Conservation (phyloP, 371 early-diverging fungal species). For the Gilbertella persicaria region DNA sequence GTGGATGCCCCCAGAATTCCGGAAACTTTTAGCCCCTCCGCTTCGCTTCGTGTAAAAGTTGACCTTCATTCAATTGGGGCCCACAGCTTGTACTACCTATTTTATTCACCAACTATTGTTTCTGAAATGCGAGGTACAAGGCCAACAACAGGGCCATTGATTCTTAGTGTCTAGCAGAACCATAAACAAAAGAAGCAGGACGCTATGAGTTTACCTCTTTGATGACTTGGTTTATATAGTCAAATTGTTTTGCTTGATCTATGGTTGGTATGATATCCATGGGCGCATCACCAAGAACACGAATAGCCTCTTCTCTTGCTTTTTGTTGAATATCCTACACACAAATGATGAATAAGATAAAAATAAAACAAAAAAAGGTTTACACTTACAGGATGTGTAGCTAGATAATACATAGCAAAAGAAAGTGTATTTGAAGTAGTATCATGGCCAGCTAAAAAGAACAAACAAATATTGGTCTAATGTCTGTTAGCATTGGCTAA, state of each 20-base stretch:
- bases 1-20: too few species aligned
- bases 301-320: constrained; percentile 14
- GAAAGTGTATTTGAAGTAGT: constrained; percentile 33
- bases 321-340: constrained; percentile 24
- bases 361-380: constrained; percentile 7
- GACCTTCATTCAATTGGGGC: too few species aligned
- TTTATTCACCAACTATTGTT: too few species aligned
- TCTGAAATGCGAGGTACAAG: constrained; percentile 7
- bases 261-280: constrained; percentile 25
- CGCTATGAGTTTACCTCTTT: constrained; percentile 28
- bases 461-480: constrained; percentile 9
- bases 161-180: constrained; percentile 6
- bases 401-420: constrained; percentile 33
- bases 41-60: too few species aligned
- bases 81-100: too few species aligned
- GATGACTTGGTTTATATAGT: constrained; percentile 45
- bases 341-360: constrained; percentile 3
- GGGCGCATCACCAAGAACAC: constrained; percentile 15
- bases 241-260: constrained; percentile 39
- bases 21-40: too few species aligned
- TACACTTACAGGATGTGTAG: constrained; percentile 22
- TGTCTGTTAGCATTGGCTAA: too few species aligned
- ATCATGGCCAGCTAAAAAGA: constrained; percentile 39
- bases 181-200: too few species aligned
- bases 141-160: constrained; percentile 3